Percentiles rank a stretch among this genome's conserved stretches.
phyloP scores from a whole-genome alignment of 73 alveolate species.

The Paramecium tetraurelia region DNA sequence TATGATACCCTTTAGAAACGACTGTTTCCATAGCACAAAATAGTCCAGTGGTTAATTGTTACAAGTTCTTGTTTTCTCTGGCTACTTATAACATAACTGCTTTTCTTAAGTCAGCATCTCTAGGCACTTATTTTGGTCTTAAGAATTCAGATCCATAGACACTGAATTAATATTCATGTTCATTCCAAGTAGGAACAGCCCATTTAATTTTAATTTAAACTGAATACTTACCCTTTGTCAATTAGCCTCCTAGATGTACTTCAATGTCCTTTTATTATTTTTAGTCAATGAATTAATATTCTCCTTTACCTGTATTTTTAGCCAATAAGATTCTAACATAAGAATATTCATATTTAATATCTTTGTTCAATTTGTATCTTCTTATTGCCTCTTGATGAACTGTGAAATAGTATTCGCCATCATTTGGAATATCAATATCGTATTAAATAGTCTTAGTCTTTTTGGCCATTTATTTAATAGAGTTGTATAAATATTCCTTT shows the following conservation, averaged over 20 bases:
- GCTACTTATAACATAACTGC: background rate
- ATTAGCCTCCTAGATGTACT: background rate
- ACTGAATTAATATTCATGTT: slow-evolving; percentile 13
- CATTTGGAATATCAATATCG: background rate
- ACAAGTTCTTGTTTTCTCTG: background rate
- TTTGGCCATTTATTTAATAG: background rate
- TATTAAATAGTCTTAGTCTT: background rate
- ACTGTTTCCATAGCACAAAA: background rate
- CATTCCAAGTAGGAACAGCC: slow-evolving; percentile 34
- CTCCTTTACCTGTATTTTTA: background rate
- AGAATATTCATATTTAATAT: background rate
- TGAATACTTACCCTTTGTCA: background rate
- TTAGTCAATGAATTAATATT: background rate
- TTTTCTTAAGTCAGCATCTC: slow-evolving; percentile 13
- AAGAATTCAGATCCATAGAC: slow-evolving; percentile 9
- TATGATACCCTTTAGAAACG: background rate
- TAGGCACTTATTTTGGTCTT: background rate
- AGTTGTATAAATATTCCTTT: background rate
- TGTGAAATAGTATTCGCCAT: slow-evolving; percentile 7
- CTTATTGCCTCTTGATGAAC: background rate
- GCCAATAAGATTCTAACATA: background rate
- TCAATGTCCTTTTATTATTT: background rate
- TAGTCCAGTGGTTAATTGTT: background rate
- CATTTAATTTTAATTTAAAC: background rate
- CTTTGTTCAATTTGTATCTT: background rate